Evolutionary conservation across 169 alveolate genomes (phyloP).

Genomic region (Plasmodium billcollinsi): DNA sequence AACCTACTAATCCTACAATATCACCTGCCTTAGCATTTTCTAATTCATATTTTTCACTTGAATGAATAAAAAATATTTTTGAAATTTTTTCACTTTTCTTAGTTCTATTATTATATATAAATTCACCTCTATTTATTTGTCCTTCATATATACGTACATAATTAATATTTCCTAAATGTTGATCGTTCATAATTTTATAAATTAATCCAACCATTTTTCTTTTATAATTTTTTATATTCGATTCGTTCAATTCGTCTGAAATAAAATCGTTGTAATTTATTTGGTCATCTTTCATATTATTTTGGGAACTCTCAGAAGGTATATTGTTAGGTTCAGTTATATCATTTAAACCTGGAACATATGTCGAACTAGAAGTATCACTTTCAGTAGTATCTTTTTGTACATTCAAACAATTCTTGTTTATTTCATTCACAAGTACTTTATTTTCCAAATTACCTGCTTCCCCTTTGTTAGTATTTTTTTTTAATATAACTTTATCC

Average conservation of each 20-base stretch:
- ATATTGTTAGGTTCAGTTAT: too few relatives aligned
- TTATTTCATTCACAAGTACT: too few relatives aligned
- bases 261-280: neutral
- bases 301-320: neutral
- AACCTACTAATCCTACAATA: constrained; percentile 88
- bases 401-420: neutral
- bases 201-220: constrained; percentile 63
- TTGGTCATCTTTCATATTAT: neutral
- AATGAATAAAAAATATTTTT: constrained; percentile 88
- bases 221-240: constrained; percentile 63
- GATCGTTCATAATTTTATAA: constrained; percentile 77
- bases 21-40: constrained; percentile 87
- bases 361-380: neutral
- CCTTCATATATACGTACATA: constrained; percentile 88
- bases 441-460: neutral
- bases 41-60: constrained; percentile 87
- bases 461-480: neutral
- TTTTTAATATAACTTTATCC: neutral
- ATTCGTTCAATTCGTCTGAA: constrained; percentile 56
- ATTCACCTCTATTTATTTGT: constrained; percentile 82
- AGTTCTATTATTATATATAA: constrained; percentile 86
- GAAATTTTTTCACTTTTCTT: constrained; percentile 87
- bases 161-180: constrained; percentile 84
- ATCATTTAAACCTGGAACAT: too few relatives aligned
- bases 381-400: neutral